Evolutionary conservation across 1,284 basidiomycete genomes (phyloP), one percentile per base, ranked within the genome.

Genomic region (Ceratobasidium sp.): DNA sequence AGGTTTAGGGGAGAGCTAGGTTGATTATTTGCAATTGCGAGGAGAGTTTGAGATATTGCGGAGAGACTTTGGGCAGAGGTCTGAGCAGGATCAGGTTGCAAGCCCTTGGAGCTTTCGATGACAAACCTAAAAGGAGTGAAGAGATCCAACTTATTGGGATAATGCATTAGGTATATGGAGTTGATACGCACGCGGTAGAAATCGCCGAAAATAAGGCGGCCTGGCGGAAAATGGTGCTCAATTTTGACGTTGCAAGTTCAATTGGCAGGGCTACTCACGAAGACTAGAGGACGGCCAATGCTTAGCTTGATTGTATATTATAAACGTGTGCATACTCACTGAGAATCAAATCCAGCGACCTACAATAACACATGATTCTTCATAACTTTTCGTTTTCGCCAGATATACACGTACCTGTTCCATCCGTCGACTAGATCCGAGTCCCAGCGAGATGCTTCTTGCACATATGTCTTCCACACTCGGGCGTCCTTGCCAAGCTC

Each of bases 401-500:
- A 22, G 48, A 22, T 22, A n/a, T 2, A 19, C 34, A 16, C 56
- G 27, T 13, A 71, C 68, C 43, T 46, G n/a, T 71, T 48, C 68
- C 68, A 71, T 34, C 56, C 68, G 4, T 61, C 41, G 29, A 61
- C 56, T 24, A 59, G 22, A 24, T 71, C 68, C 14, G 22, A 24
- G 43, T 71, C 68, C 19, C 14, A 29, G 4, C 46, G 22, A 11
- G 22, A 22, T 5, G 54, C 46, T 41, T 59, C 56, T 46, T 71
- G 14, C 7, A 71, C 51, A n/a, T 71, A 71, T 16, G 41, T 59
- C 24, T 71, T 49, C 68, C 68, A 71, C 19, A 71, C 54, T 29
- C 31, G 54, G 22, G 68, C 41, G 16, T 54, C 51, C 24, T 71
- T 59, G n/a, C 51, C 37, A 16, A 69, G 48, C 29, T 69, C 66